Conservation (phyloP, 192 early-diverging fungal genomes). For the Coemansia umbellata region DNA sequence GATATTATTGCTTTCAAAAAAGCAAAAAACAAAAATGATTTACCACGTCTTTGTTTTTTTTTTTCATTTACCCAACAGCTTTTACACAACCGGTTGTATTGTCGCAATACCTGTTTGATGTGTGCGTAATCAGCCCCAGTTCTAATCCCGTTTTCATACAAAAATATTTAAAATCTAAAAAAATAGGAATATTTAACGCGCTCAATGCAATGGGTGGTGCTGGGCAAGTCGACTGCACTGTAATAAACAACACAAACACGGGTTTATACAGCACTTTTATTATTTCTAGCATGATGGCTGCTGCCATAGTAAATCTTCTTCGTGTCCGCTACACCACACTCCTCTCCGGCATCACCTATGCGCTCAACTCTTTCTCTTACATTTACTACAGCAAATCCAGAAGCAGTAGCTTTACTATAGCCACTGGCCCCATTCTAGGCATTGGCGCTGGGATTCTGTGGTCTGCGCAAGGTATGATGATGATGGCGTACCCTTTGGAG, state of each 20-base stretch:
- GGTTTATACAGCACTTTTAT: constrained; percentile 68
- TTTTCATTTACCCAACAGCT: no score
- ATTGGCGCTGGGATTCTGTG: constrained; percentile 69
- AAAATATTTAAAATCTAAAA: no score
- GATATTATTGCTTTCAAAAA: no score
- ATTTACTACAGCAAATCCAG: constrained; percentile 56
- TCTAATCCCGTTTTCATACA: no score
- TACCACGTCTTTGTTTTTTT: no score
- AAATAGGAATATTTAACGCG: constrained; percentile 63
- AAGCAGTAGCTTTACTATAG: constrained; percentile 56
- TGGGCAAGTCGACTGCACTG: constrained; percentile 54
- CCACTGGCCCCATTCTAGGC: constrained; percentile 72
- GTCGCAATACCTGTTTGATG: no score
- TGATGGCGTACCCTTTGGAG: constrained; percentile 76
- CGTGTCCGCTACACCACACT: constrained; percentile 60
- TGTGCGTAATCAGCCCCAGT: no score
- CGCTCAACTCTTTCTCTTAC: constrained; percentile 65
- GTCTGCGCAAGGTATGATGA: constrained; percentile 68
- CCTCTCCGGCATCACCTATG: constrained; percentile 58
- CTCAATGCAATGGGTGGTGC: constrained; percentile 33
- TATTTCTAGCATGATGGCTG: constrained; percentile 65
- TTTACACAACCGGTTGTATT: no score
- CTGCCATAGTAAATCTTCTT: constrained; percentile 68
- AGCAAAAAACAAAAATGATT: no score
- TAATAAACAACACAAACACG: constrained; percentile 58